Conservation (phyloP, 148 eudicot genomes). For the Chenopodium berlandieri region DNA sequence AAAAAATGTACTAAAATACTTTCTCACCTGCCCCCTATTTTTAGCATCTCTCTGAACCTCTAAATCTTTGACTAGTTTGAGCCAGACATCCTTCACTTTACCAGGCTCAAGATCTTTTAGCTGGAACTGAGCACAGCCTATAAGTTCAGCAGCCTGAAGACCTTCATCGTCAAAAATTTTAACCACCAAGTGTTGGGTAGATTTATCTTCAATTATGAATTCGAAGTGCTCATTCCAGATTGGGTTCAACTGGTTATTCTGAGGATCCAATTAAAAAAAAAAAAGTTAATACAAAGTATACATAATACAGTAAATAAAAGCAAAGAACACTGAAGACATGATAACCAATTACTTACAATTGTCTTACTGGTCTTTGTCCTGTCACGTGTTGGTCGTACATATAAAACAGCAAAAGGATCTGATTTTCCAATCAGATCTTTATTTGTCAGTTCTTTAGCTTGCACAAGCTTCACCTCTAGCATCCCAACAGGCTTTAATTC, state of each 20-base stretch:
- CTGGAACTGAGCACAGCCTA: slow-evolving; percentile 81
- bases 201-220: slow-evolving; percentile 82
- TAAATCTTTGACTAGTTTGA: slow-evolving; percentile 92
- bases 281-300: slow-evolving; percentile 2
- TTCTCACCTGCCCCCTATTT: slow-evolving; percentile 87
- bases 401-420: slow-evolving; percentile 91
- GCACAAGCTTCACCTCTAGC: slow-evolving; percentile 96
- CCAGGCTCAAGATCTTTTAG: slow-evolving; percentile 87
- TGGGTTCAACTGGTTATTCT: slow-evolving; percentile 90
- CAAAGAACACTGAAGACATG: slow-evolving; percentile 4
- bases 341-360: slow-evolving; percentile 52
- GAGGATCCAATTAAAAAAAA: slow-evolving; percentile 4
- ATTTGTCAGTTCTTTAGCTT: slow-evolving; percentile 85
- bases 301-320: background rate
- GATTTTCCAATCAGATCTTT: slow-evolving; percentile 97
- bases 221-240: slow-evolving; percentile 98
- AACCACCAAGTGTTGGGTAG: slow-evolving; percentile 86
- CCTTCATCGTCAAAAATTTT: slow-evolving; percentile 95
- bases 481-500: slow-evolving; percentile 93
- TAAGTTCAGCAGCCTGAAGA: slow-evolving; percentile 77
- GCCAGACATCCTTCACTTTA: slow-evolving; percentile 91
- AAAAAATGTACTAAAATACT: background rate
- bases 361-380: slow-evolving; percentile 85
- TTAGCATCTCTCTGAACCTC: slow-evolving; percentile 85
- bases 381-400: slow-evolving; percentile 71